phyloP scores from a whole-genome alignment of 805 yeast genomes.

The Hanseniaspora nectarophila region DNA sequence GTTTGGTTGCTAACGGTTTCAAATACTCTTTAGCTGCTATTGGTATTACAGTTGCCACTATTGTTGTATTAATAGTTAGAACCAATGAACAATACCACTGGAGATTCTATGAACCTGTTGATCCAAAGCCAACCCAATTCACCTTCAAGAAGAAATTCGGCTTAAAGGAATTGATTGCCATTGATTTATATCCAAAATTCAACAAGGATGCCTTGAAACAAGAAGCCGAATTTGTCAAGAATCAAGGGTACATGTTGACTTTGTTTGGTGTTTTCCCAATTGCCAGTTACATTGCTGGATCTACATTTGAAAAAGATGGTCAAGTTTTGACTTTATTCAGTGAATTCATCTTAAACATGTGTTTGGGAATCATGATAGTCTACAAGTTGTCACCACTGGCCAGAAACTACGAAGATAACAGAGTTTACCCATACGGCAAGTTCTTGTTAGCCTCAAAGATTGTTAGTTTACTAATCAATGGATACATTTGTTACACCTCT shows the following conservation, averaged over 20 bases:
- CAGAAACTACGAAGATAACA: slow-evolving; percentile 10
- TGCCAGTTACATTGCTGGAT: slow-evolving; percentile 8
- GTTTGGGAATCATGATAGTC: slow-evolving; percentile 1
- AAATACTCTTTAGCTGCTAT: slow-evolving; percentile 29
- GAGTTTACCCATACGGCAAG: slow-evolving; percentile 11
- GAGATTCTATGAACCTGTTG: slow-evolving; percentile 14
- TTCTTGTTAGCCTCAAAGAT: background rate
- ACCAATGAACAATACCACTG: slow-evolving; percentile 22
- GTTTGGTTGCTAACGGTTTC: slow-evolving; percentile 29
- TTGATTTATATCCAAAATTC: slow-evolving; percentile 14
- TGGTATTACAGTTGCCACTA: slow-evolving; percentile 31
- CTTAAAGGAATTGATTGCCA: slow-evolving; percentile 11
- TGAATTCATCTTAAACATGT: slow-evolving; percentile 6
- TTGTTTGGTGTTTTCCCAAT: slow-evolving; percentile 7
- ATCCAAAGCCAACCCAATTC: slow-evolving; percentile 8
- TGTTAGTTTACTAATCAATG: background rate
- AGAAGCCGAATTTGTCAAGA: background rate
- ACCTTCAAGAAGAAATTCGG: slow-evolving; percentile 13
- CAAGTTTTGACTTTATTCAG: slow-evolving; percentile 10
- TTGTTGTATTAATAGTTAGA: slow-evolving; percentile 31
- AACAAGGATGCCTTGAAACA: slow-evolving; percentile 6
- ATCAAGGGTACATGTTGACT: background rate
- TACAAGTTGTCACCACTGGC: slow-evolving; percentile 7
- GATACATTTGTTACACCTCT: slow-evolving; percentile 34
- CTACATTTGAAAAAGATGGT: slow-evolving; percentile 8